A percentile compares a stretch with the other conserved stretches of the same genome.
phyloP scores from a whole-genome alignment of 192 early-diverging fungal species.

The Coemansia sp. region DNA sequence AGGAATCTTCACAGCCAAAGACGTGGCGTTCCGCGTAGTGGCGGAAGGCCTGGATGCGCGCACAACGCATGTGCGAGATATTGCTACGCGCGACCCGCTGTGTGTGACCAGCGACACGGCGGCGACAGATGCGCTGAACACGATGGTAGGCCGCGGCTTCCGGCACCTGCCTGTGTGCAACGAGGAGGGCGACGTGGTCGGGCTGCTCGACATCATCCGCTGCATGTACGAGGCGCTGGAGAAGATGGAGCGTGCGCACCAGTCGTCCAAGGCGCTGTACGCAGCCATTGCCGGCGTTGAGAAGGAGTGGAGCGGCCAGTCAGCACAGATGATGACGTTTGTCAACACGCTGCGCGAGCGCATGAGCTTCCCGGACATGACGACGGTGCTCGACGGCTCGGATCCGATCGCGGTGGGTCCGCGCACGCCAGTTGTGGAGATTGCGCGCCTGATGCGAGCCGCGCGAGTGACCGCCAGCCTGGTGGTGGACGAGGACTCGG shows the following conservation, averaged over 20 bases:
- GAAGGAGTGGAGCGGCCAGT: conserved; percentile 74
- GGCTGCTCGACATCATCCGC: conserved; percentile 81
- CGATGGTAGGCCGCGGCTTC: conserved; percentile 82
- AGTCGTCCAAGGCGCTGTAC: conserved; percentile 76
- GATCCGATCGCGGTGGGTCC: conserved; percentile 64
- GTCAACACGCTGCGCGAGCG: conserved; percentile 73
- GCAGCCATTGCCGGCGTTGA: conserved; percentile 80
- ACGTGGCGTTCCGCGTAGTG: conserved; percentile 93
- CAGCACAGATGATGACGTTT: conserved; percentile 68
- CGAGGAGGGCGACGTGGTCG: conserved; percentile 83
- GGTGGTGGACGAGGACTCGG: conserved; percentile 65
- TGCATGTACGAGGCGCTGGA: conserved; percentile 83
- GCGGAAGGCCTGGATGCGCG: conserved; percentile 69
- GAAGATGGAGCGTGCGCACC: conserved; percentile 82
- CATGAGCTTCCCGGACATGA: conserved; percentile 91
- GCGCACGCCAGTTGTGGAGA: conserved; percentile 68
- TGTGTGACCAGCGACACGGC: conserved; percentile 81
- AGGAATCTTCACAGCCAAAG: conserved; percentile 98
- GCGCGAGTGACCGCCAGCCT: conserved; percentile 73
- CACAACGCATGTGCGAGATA: conserved; percentile 73
- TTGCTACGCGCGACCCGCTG: conserved; percentile 90
- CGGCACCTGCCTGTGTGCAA: conserved; percentile 84
- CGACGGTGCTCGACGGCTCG: conserved; percentile 71
- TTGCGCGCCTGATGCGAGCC: conserved; percentile 73
- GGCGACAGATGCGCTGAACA: conserved; percentile 78